phyloP scores from a whole-genome alignment of 129 eudicot species.

The Artemisia annua region DNA sequence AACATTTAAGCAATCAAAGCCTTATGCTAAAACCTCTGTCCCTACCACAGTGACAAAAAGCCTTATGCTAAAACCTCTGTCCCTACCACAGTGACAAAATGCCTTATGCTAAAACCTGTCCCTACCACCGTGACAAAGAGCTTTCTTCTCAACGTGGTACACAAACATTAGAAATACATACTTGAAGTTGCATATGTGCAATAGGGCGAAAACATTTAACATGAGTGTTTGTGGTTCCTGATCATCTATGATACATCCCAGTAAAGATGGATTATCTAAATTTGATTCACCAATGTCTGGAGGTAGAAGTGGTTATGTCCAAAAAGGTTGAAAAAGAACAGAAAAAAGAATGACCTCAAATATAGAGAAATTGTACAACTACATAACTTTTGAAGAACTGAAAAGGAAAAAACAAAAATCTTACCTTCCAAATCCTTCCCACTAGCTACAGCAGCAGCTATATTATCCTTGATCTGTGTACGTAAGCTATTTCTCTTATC shows the following conservation, averaged over 20 bases:
- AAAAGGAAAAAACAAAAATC: neutral
- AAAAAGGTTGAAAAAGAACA: neutral
- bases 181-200: neutral
- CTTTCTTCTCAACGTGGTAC: neutral
- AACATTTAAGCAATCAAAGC: neutral
- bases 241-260: neutral
- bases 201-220: neutral
- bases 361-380: constrained; percentile 9
- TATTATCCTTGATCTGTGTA: constrained; percentile 78
- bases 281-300: constrained; percentile 5
- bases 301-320: neutral
- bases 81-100: neutral
- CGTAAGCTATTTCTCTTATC: constrained; percentile 79
- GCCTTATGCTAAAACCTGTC: neutral
- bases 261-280: neutral
- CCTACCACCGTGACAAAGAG: neutral
- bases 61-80: neutral
- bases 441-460: constrained; percentile 89
- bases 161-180: neutral
- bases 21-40: neutral
- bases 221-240: constrained; percentile 10
- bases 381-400: neutral
- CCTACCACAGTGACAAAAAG: neutral
- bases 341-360: neutral
- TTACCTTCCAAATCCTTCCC: constrained; percentile 98